Base-by-base conservation (phyloP, 163 green algal genomes). In the Scenedesmus sp. region DNA sequence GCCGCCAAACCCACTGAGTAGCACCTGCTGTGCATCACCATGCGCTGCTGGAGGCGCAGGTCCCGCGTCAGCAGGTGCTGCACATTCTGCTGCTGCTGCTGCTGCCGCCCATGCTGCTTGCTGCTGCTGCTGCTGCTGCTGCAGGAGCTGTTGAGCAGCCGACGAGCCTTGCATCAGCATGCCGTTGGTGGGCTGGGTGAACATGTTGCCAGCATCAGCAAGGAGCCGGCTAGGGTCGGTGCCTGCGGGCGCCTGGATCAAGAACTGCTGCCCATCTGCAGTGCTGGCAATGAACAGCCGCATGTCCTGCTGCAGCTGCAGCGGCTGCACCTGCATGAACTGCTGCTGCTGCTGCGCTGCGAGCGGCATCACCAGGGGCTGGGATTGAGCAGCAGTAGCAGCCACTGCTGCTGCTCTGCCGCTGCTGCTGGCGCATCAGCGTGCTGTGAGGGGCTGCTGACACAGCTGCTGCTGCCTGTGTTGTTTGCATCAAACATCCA, bases 251-350 rank as follows among this genome's bases (percentile, higher is more conserved):
- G 51, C 44, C 49, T 85, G 85, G 5, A 90, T 40, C 49, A 90
- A n/a, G 13, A 85, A 37, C 70, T 90, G 85, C 70, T 90, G 85
- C 44, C 85, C 85, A 15, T 90, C 85, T 90, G 72, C 72, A 42
- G 85, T 90, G 15, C 33, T 53, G 0, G 70, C 85, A 33, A 90
- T 33, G 20, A 85, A 90, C 85, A 90, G 70, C 49, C 78, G 70
- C 85, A 76, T 73, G 13, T 33, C 43, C 4, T 73, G 44, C 65
- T 83, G 85, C 30, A 43, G 68, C 40, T 83, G 65, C 85, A 78
- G 85, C 56, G 20, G 53, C 82, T 53, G n/a, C 33, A 49, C 37
- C 79, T 85, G 79, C 79, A 85, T 26, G 30, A 85, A 44, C 59
- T 46, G 56, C 30, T 88, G 83, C 83, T 59, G 83, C 56, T 65